Conservation (phyloP, 225 moss, liverwort and hornwort genomes). For the Rhytidiadelphus loreus region DNA sequence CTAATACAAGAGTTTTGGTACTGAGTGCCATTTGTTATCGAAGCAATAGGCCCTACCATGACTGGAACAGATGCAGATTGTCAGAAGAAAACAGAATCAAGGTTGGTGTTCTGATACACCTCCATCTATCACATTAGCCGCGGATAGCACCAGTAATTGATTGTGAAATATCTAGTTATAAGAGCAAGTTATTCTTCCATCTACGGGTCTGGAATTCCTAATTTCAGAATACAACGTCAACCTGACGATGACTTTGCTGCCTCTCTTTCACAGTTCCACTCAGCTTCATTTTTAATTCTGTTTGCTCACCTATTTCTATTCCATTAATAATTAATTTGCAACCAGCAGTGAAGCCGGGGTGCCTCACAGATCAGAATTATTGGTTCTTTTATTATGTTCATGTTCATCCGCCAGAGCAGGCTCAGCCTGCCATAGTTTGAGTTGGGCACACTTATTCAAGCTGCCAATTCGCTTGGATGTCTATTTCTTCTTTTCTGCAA, state of each 20-base stretch:
- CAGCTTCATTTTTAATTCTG: not conserved
- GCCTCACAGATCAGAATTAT: not conserved
- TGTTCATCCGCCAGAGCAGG: not conserved
- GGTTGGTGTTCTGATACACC: not conserved
- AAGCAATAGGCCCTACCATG: not conserved
- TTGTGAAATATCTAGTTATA: not conserved
- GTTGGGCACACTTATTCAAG: not conserved
- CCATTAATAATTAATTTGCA: not conserved
- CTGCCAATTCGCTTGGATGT: not conserved
- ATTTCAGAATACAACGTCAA: no score
- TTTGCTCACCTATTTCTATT: not conserved
- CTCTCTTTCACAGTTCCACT: not conserved
- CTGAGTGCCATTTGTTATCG: not conserved
- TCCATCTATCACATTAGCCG: not conserved
- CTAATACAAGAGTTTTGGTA: not conserved
- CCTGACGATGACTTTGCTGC: not conserved
- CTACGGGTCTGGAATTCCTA: no score
- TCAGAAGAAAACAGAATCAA: not conserved
- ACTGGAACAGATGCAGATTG: not conserved
- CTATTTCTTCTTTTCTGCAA: not conserved
- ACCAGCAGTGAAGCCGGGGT: not conserved
- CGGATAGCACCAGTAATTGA: not conserved
- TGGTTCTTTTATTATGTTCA: not conserved
- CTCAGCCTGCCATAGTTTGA: not conserved
- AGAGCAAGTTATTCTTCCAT: not conserved